These are phyloP conservation scores for Penicillium simplicissimum DNA, from an alignment of 495 filamentous ascomycete species.

Conservation along the genomic window DNA sequence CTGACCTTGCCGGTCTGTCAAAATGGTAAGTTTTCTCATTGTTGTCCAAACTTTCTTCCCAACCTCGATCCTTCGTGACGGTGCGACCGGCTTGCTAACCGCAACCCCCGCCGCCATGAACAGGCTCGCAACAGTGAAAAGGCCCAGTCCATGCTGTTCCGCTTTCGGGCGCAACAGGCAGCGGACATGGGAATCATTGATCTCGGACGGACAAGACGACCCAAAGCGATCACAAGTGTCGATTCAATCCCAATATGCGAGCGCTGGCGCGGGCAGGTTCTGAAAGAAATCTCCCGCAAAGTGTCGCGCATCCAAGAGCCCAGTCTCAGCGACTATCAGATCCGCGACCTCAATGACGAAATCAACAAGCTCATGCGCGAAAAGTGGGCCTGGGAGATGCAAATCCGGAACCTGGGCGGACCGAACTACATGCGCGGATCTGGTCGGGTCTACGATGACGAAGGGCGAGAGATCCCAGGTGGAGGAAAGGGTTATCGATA, in stretches of 20 bases:
- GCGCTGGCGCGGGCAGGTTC: conserved; percentile 97
- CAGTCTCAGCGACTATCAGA: conserved; percentile 89
- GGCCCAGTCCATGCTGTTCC: conserved; percentile 99
- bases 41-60: background rate
- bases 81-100: conserved; percentile 23
- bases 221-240: conserved; percentile 83
- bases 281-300: conserved; percentile 96
- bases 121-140: conserved; percentile 90
- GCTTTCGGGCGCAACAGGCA: conserved; percentile 97
- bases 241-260: conserved; percentile 84
- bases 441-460: conserved; percentile 84
- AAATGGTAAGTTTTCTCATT: conserved; percentile 32
- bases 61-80: background rate
- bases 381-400: conserved; percentile 98
- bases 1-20: conserved; percentile 26
- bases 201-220: conserved; percentile 83
- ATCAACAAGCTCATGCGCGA: conserved; percentile 99
- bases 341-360: conserved; percentile 97
- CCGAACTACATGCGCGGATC: conserved; percentile 97
- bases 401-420: conserved; percentile 89
- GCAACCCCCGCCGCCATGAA: conserved; percentile 24
- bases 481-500: conserved; percentile 89
- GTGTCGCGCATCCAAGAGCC: conserved; percentile 91
- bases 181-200: conserved; percentile 96
- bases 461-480: conserved; percentile 86